Percentiles rank a stretch among this genome's conserved stretches.
These are phyloP conservation scores for Acacia confusa DNA, from an alignment of 306 rosid species.

Conservation along the genomic window DNA sequence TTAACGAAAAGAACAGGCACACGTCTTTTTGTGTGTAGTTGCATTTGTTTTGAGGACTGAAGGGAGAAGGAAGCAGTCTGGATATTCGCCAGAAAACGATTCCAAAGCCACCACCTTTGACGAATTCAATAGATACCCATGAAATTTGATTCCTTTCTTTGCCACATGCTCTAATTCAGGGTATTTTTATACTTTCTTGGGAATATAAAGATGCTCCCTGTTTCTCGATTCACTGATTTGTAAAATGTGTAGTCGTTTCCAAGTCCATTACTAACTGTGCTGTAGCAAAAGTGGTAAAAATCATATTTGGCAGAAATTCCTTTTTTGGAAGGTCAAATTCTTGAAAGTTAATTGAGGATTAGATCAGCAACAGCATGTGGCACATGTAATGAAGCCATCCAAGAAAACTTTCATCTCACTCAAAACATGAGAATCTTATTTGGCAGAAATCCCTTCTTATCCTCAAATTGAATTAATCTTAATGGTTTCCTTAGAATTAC, in stretches of 20 bases:
- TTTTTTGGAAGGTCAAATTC: background rate
- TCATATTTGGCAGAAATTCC: too few species aligned
- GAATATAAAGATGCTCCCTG: background rate
- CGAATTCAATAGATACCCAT: background rate
- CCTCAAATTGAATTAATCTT: background rate
- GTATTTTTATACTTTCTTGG: background rate
- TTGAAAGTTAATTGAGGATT: background rate
- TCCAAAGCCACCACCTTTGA: conserved; percentile 18
- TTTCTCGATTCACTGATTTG: background rate
- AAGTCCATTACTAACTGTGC: background rate
- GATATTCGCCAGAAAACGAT: background rate
- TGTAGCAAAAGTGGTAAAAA: background rate
- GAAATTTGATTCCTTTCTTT: background rate
- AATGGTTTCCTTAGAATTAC: background rate
- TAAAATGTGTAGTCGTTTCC: background rate
- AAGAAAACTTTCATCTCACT: background rate
- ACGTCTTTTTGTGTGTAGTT: background rate
- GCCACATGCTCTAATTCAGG: background rate
- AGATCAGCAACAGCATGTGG: background rate
- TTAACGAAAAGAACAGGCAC: background rate
- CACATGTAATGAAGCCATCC: background rate
- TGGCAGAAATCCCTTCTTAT: background rate
- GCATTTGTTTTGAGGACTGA: background rate
- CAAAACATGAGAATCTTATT: background rate
- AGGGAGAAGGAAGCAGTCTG: background rate